Evolutionary conservation across 2,329 filamentous ascomycete species (phyloP).

Genomic region (Amylocarpus encephaloides): DNA sequence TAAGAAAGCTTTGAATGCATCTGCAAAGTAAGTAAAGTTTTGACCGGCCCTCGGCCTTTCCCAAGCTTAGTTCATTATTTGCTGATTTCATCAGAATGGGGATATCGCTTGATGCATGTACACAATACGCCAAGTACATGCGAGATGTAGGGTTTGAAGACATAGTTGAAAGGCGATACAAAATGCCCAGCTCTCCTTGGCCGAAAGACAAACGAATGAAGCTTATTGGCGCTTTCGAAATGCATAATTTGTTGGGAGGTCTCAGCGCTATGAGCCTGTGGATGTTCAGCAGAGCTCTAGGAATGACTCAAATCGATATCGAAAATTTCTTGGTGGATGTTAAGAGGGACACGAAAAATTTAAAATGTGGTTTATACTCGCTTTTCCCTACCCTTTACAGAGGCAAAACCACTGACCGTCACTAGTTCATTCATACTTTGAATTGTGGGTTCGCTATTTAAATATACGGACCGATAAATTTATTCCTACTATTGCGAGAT

Average conservation of each 20-base stretch:
- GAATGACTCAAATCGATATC: conserved; percentile 15
- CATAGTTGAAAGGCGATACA: conserved; percentile 14
- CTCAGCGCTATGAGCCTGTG: conserved; percentile 16
- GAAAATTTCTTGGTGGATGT: conserved; percentile 14
- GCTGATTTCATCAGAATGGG: conserved; percentile 3
- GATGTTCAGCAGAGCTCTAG: conserved; percentile 14
- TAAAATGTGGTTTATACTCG: conserved; percentile 3
- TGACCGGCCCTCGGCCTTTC: no score
- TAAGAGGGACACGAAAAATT: conserved; percentile 14
- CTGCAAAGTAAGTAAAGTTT: conserved; percentile 17
- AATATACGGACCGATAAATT: no score
- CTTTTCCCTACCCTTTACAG: no score
- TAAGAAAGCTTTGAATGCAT: conserved; percentile 36
- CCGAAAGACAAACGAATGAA: conserved; percentile 16
- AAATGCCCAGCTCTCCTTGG: conserved; percentile 14
- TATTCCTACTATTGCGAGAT: no score
- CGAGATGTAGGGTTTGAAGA: conserved; percentile 24
- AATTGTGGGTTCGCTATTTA: conserved; percentile 9
- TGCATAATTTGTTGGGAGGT: conserved; percentile 16
- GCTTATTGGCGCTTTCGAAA: conserved; percentile 18
- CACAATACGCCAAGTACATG: conserved; percentile 4
- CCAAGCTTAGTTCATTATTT: conserved; percentile 33
- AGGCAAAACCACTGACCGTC: not conserved
- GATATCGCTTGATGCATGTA: conserved; percentile 3
- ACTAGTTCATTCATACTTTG: conserved; percentile 6